Conservation (phyloP, 306 rosid genomes). For the Vicia villosa region DNA sequence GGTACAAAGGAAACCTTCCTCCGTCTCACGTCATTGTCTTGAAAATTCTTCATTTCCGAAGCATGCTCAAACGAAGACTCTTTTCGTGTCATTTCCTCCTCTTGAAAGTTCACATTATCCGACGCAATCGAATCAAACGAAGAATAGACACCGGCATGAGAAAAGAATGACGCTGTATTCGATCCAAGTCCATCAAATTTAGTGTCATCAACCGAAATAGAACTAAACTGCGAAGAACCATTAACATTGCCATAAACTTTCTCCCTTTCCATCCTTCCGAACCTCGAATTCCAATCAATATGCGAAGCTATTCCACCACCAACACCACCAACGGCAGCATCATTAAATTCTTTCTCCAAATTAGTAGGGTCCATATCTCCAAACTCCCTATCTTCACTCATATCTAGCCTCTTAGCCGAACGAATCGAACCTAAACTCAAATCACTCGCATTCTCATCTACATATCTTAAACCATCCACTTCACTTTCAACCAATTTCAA, state of each 20-base stretch:
- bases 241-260: constrained; percentile 34
- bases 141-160: constrained; percentile 56
- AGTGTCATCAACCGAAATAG: constrained; percentile 72
- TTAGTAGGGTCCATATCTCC: constrained; percentile 54
- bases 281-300: constrained; percentile 52
- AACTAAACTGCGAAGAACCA: constrained; percentile 58
- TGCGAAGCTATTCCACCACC: constrained; percentile 59
- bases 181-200: constrained; percentile 61
- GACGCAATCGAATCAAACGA: constrained; percentile 33
- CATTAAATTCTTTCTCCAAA: constrained; percentile 53
- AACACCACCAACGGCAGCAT: constrained; percentile 34
- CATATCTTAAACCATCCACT: constrained; percentile 39
- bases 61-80: constrained; percentile 29
- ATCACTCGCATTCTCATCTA: constrained; percentile 54
- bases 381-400: constrained; percentile 47
- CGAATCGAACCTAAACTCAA: constrained; percentile 62
- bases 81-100: constrained; percentile 39
- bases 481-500: constrained; percentile 51
- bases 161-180: constrained; percentile 47
- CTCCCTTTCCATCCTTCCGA: constrained; percentile 48
- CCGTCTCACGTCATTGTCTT: constrained; percentile 29
- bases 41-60: constrained; percentile 37
- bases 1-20: constrained; percentile 27
- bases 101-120: constrained; percentile 31
- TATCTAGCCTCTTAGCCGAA: constrained; percentile 43